These are phyloP conservation scores for Arabis hirsuta DNA, from an alignment of 345 rosid species.

Conservation along the genomic window DNA sequence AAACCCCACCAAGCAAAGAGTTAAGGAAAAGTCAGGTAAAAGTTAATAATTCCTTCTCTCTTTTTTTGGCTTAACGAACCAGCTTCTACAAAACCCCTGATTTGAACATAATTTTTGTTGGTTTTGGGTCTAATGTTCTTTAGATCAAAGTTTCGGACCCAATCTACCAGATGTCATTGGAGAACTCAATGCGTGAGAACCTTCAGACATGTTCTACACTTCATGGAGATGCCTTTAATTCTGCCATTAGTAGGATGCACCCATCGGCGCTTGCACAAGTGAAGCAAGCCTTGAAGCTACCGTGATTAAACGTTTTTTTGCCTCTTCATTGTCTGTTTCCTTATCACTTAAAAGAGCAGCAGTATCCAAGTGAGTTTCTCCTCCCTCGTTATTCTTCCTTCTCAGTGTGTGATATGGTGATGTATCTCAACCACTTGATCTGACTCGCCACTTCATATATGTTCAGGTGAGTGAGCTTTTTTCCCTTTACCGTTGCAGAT, in stretches of 20 bases:
- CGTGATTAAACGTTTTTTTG: slow-evolving; percentile 32
- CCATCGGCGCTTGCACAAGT: slow-evolving; percentile 82
- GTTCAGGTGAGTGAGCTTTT: slow-evolving; percentile 36
- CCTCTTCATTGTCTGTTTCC: slow-evolving; percentile 26
- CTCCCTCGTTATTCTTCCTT: slow-evolving; percentile 5
- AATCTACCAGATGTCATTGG: slow-evolving; percentile 73
- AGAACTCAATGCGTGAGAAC: slow-evolving; percentile 79
- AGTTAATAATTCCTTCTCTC: background rate
- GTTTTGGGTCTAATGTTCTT: slow-evolving; percentile 4
- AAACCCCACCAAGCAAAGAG: slow-evolving; percentile 72
- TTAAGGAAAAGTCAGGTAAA: slow-evolving; percentile 81
- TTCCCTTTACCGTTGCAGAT: slow-evolving; percentile 7
- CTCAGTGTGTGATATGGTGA: background rate
- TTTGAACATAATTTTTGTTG: background rate
- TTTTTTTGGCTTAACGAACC: background rate
- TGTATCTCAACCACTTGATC: slow-evolving; percentile 20
- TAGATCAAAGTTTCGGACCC: slow-evolving; percentile 89
- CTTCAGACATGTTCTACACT: slow-evolving; percentile 81
- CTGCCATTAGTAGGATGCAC: slow-evolving; percentile 78
- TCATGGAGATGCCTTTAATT: slow-evolving; percentile 87
- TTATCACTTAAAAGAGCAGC: slow-evolving; percentile 17
- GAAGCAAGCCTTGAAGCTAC: slow-evolving; percentile 90
- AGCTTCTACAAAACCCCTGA: slow-evolving; percentile 20
- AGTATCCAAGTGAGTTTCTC: slow-evolving; percentile 40
- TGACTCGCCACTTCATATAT: slow-evolving; percentile 7